phyloP scores from a whole-genome alignment of 768 basidiomycete species.

The Lentinula aciculospora region DNA sequence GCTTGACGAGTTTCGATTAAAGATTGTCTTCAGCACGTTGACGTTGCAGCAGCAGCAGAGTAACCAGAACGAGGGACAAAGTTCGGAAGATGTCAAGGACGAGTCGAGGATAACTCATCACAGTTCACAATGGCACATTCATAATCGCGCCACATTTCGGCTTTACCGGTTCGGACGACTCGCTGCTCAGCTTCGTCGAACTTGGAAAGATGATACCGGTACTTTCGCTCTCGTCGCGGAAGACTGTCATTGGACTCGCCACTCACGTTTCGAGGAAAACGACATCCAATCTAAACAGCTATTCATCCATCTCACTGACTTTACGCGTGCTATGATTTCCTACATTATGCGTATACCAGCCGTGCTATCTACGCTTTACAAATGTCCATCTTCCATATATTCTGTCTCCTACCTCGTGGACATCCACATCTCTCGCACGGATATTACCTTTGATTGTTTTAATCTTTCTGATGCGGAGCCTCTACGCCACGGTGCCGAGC shows the following conservation, averaged over 20 bases:
- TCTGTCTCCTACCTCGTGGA: slow-evolving; percentile 21
- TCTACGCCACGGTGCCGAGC: slow-evolving; percentile 21
- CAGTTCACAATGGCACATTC: slow-evolving; percentile 29
- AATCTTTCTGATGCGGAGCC: slow-evolving; percentile 37
- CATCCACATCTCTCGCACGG: slow-evolving; percentile 27
- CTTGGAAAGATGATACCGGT: slow-evolving; percentile 30
- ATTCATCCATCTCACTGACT: background rate
- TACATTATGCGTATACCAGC: background rate
- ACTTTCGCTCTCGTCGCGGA: slow-evolving; percentile 33
- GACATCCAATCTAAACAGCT: background rate
- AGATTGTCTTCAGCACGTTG: slow-evolving; percentile 22
- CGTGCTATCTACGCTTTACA: background rate
- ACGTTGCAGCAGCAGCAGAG: slow-evolving; percentile 10
- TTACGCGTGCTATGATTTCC: background rate
- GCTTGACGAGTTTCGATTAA: slow-evolving; percentile 30
- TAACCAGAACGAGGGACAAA: slow-evolving; percentile 7
- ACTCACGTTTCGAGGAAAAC: slow-evolving; percentile 17
- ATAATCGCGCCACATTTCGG: slow-evolving; percentile 22
- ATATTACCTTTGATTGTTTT: slow-evolving; percentile 37
- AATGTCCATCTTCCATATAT: background rate
- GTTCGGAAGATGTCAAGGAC: slow-evolving; percentile 16
- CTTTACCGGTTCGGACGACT: slow-evolving; percentile 34
- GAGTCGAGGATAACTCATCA: slow-evolving; percentile 26
- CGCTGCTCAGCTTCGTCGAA: slow-evolving; percentile 31
- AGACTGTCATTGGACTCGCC: slow-evolving; percentile 29